Conservation (phyloP, 306 rosid species). For the Lathyrus tuberosus region DNA sequence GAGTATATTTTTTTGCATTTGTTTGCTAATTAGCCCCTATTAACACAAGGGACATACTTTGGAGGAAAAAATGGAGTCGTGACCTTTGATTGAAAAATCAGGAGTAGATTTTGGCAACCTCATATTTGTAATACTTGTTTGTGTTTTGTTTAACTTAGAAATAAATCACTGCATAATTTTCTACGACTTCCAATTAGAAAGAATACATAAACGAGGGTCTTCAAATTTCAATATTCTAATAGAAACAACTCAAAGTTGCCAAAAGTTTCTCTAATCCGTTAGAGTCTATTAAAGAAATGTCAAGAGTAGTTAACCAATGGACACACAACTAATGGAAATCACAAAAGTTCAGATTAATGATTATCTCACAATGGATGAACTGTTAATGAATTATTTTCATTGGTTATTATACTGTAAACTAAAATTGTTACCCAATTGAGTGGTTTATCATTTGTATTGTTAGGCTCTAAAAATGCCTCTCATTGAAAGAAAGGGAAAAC, state of each 20-base stretch:
- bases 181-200: neutral
- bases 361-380: constrained; percentile 13
- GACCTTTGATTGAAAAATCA: neutral
- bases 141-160: neutral
- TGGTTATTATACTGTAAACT: neutral
- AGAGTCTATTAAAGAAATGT: neutral
- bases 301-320: constrained; percentile 8
- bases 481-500: too few relatives aligned
- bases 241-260: constrained; percentile 13
- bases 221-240: constrained; percentile 3
- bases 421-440: constrained; percentile 15
- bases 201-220: neutral
- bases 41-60: neutral
- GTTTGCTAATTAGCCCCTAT: neutral
- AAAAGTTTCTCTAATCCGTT: neutral
- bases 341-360: neutral
- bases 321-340: neutral
- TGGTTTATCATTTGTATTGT: constrained; percentile 6
- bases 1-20: constrained; percentile 2
- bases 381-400: neutral
- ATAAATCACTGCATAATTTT: neutral
- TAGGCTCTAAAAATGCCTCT: too few relatives aligned
- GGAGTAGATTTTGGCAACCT: constrained; percentile 7
- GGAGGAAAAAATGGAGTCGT: neutral
- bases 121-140: neutral